A percentile compares a stretch with the other conserved stretches of the same genome.
Evolutionary conservation across 176 grass and related monocot species (phyloP).

Genomic region (Rhynchospora breviuscula): DNA sequence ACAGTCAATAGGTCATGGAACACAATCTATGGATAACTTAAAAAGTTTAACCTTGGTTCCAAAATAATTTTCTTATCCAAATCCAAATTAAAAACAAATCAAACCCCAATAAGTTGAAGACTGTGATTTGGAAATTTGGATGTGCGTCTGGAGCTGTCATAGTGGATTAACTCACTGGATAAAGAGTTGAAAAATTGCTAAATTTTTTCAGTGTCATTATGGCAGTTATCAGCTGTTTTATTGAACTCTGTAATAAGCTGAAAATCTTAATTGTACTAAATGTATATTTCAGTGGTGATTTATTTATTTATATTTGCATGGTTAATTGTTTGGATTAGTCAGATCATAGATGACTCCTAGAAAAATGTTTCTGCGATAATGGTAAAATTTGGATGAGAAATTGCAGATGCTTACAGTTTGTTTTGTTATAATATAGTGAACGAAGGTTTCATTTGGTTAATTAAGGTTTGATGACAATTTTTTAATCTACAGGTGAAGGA

Average conservation of each 20-base stretch:
- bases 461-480: background rate
- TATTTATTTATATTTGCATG: background rate
- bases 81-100: background rate
- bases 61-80: background rate
- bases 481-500: slow-evolving; percentile 48
- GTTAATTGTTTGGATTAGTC: background rate
- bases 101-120: background rate
- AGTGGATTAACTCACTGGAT: background rate
- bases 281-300: background rate
- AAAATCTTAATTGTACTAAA: background rate
- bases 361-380: background rate
- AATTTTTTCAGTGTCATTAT: background rate
- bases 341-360: background rate
- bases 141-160: background rate
- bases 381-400: background rate
- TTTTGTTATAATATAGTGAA: background rate
- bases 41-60: background rate
- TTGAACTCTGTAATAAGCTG: background rate
- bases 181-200: background rate
- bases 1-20: background rate
- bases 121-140: background rate
- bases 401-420: background rate
- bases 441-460: background rate
- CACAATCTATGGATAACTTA: background rate
- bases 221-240: background rate